Evolutionary conservation across 495 filamentous ascomycete species (phyloP), one percentile per base, ranked within the genome.

Genomic region (Lasiosphaeris hirsuta): DNA sequence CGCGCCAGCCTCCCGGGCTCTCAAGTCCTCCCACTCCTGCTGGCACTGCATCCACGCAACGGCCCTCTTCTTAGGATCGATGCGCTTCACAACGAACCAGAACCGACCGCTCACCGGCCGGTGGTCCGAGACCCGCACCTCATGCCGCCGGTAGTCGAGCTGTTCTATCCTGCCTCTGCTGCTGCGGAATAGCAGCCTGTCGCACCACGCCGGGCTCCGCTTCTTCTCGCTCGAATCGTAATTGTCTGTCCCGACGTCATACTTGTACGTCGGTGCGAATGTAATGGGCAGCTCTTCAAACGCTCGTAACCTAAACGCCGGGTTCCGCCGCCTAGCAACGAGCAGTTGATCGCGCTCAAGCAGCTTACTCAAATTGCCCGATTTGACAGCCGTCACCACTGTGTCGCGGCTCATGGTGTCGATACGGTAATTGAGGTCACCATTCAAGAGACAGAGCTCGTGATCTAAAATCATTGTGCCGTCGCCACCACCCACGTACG

Each of bases 371-470:
- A 97, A 79, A 62, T 97, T 96, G 58, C 86, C 85, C 45, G 84
- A 75, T 41, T 86, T 87, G 50, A 97, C 78, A 0, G 88, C 90
- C 53, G 86, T 86, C 49, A 98, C 88, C 37, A 97, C 92, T 7
- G 89, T 88, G 64, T 97, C 89, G 9, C 94, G 88, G 15, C 88
- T 86, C 80, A 97, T 96, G n/a, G 91, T 87, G 70, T 98, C 94
- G 64, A 98, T 97, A 40, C 94, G 92, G 73, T 98, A 98, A 70
- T 98, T 98, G 42, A 98, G 83, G 67, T 98, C 94, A 14, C 94
- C 94, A 67, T 97, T 97, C 15, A 97, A 72, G 49, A 98, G 85
- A 65, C 94, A 98, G 15, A 97, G 86, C 70, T 98, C 94, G 63
- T 98, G 93, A 63, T 98, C 94, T 49, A 97, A 82, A 48, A 98